phyloP scores from a whole-genome alignment of 352 stramenopile species.

The Globisporangium uncinulatum region DNA sequence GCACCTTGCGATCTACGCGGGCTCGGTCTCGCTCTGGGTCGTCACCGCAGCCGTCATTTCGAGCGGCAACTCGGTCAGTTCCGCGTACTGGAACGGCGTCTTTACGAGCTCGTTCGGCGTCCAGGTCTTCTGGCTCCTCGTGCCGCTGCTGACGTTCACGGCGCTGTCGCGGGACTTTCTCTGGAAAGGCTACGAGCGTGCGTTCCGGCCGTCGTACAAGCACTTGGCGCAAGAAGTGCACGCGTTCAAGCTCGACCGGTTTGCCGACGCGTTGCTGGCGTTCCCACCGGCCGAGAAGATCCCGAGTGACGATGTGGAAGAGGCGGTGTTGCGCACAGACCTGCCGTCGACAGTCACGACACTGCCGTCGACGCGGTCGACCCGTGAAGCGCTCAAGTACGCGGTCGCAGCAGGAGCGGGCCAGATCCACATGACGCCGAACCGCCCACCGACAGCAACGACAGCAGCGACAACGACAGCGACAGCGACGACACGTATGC shows the following conservation, averaged over 20 bases:
- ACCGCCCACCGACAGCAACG: constrained; percentile 8
- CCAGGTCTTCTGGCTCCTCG: constrained; percentile 70
- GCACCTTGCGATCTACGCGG: constrained; percentile 65
- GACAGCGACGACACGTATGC: constrained; percentile 16
- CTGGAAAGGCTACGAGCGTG: constrained; percentile 82
- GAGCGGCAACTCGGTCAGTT: constrained; percentile 58
- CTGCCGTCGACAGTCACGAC: not conserved
- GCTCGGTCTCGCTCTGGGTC: constrained; percentile 69
- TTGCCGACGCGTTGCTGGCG: constrained; percentile 66
- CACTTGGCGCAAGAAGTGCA: constrained; percentile 84
- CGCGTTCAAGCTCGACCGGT: constrained; percentile 45
- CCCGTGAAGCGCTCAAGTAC: constrained; percentile 17
- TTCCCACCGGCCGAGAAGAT: constrained; percentile 79
- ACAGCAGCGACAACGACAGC: not conserved
- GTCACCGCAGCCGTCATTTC: constrained; percentile 72
- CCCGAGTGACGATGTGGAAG: constrained; percentile 34
- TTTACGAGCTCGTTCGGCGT: constrained; percentile 67
- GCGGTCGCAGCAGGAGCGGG: constrained; percentile 4
- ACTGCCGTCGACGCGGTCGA: not conserved
- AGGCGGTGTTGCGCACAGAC: constrained; percentile 13
- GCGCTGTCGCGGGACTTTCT: constrained; percentile 72
- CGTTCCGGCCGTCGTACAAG: constrained; percentile 78
- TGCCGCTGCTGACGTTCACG: constrained; percentile 64
- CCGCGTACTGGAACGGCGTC: constrained; percentile 79
- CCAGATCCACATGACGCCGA: constrained; percentile 13